phyloP scores from a whole-genome alignment of 805 yeast genomes.

The Jamesozyma piceae region DNA sequence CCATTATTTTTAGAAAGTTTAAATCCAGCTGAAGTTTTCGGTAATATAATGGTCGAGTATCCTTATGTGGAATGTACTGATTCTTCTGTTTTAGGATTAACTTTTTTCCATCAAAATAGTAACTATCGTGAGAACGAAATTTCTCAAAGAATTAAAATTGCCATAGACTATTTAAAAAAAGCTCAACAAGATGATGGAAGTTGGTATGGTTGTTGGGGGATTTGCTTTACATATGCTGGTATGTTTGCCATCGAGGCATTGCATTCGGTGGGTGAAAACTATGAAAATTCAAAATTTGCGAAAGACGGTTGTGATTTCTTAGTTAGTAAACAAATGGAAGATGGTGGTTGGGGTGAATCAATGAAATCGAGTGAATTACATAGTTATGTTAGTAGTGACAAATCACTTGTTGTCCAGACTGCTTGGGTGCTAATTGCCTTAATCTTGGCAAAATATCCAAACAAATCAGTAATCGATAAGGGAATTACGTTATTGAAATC shows the following conservation, averaged over 20 bases:
- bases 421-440: conserved; percentile 87
- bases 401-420: conserved; percentile 76
- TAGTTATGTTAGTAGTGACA: conserved; percentile 55
- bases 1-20: conserved; percentile 64
- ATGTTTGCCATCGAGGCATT: conserved; percentile 97
- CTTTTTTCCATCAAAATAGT: conserved; percentile 60
- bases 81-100: conserved; percentile 81
- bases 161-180: conserved; percentile 58
- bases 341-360: conserved; percentile 98
- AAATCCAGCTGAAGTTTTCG: conserved; percentile 97
- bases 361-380: conserved; percentile 83
- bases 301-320: conserved; percentile 78
- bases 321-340: conserved; percentile 60
- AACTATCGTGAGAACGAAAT: conserved; percentile 62
- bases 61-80: conserved; percentile 98
- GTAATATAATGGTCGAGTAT: conserved; percentile 96
- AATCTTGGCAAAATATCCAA: conserved; percentile 71
- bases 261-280: conserved; percentile 54
- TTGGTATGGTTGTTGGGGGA: conserved; percentile 99
- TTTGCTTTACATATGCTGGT: conserved; percentile 89
- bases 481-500: conserved; percentile 58
- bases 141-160: conserved; percentile 57
- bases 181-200: conserved; percentile 77
- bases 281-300: conserved; percentile 53
- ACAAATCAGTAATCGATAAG: conserved; percentile 45